Evolutionary conservation across 176 grass and related monocot species (phyloP).

Genomic region (Oryza glaberrima): DNA sequence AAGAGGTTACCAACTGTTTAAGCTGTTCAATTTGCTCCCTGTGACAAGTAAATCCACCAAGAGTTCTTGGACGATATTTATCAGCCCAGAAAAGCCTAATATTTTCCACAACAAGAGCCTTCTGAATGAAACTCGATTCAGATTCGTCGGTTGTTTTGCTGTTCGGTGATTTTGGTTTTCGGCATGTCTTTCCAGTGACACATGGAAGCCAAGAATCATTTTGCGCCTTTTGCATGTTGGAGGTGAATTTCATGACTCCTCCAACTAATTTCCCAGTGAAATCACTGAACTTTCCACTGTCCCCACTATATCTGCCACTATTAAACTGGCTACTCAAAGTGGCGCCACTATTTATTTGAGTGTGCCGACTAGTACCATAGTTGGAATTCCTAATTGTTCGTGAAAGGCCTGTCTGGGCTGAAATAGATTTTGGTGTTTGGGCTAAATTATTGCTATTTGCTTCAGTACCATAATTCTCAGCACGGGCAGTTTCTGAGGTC

Average conservation of each 20-base stretch:
- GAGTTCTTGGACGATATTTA: slow-evolving; percentile 57
- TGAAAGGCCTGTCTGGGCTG: slow-evolving; percentile 45
- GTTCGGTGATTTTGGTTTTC: slow-evolving; percentile 44
- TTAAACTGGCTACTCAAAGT: slow-evolving; percentile 44
- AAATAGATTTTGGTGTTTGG: slow-evolving; percentile 41
- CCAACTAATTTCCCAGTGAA: slow-evolving; percentile 60
- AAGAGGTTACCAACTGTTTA: slow-evolving; percentile 61
- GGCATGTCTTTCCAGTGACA: slow-evolving; percentile 51
- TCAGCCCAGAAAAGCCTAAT: slow-evolving; percentile 73
- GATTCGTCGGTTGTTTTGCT: slow-evolving; percentile 42
- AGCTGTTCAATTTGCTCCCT: slow-evolving; percentile 66
- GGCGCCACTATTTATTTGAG: slow-evolving; percentile 37
- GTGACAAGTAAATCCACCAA: slow-evolving; percentile 72
- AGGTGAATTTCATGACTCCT: slow-evolving; percentile 63
- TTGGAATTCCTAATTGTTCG: slow-evolving; percentile 49
- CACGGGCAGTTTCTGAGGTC: slow-evolving; percentile 29
- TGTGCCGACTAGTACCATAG: slow-evolving; percentile 41
- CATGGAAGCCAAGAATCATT: slow-evolving; percentile 76
- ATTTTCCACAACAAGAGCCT: slow-evolving; percentile 61
- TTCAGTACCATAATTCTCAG: slow-evolving; percentile 36
- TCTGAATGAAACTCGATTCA: slow-evolving; percentile 65
- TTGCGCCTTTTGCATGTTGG: slow-evolving; percentile 58
- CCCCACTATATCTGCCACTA: slow-evolving; percentile 45
- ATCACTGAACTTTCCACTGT: slow-evolving; percentile 65
- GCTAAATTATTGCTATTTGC: slow-evolving; percentile 44